Base-by-base conservation (phyloP, 2,329 filamentous ascomycete species). In the Alternaria gansuensis region DNA sequence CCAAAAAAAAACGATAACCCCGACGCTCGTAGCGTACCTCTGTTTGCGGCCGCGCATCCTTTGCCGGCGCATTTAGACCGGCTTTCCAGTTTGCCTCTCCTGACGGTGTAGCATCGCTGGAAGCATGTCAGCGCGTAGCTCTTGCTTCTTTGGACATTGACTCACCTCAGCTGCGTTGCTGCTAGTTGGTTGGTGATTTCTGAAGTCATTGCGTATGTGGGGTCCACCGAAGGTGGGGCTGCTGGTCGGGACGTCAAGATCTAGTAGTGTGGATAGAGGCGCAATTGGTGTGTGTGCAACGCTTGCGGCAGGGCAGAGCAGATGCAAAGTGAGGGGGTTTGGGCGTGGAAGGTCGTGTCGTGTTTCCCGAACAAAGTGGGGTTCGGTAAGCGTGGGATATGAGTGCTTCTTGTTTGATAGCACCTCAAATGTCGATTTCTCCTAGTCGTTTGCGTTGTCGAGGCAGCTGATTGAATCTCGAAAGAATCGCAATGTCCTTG, bases 21-120 rank as follows among this genome's bases (percentile, higher is more conserved):
- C n/a, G 10, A n/a, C 14, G 40, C 24, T 50, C 45, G 44, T 36
- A 31, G 53, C 79, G 59, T 78, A 91, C 90, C 83, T 94, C 91
- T 65, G 91, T 95, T 80, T 95, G 91, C 69, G 90, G 87, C 80
- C 91, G 86, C 71, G 83, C 87, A 76, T 95, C 91, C 78, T 89
- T 91, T 56, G 85, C 79, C 51, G 91, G 91, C 59, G 90, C 79
- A 67, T 90, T 92, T 59, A 94, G 80, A 60, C 79, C 86, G 73
- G 88, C 85, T 80, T 91, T 91, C 91, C 91, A 94, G 75, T 92
- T 87, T 29, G 87, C 85, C 61, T 82, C 77, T 70, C 80, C 75
- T 65, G 80, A 80, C 54, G 75, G 70, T 64, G 78, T 69, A 73
- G 66, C 63, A 37, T 87, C 83, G 75, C 81, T 83, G 70, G 68